Percentiles rank a stretch among this genome's conserved stretches.
Evolutionary conservation across 225 moss, liverwort and hornwort genomes (phyloP).

Genomic region (Climacium dendroides): DNA sequence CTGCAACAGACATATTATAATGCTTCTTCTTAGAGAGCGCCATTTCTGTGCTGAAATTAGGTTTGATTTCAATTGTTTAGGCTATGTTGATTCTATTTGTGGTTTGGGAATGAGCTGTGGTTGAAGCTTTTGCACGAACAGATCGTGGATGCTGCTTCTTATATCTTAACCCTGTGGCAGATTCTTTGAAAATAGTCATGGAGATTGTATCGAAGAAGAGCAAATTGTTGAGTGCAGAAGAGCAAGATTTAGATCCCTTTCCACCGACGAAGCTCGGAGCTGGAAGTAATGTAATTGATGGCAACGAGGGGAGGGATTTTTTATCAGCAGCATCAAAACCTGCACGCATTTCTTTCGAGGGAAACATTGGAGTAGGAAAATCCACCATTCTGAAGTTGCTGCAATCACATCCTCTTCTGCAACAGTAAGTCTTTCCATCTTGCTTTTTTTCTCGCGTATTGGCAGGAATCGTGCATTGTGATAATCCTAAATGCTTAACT

Average conservation of each 20-base stretch:
- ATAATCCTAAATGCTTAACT: neutral
- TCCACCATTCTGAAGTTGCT: constrained; percentile 40
- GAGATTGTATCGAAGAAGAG: neutral
- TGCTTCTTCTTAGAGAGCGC: neutral
- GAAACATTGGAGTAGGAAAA: constrained; percentile 55
- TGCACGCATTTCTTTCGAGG: constrained; percentile 43
- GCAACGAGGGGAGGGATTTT: neutral
- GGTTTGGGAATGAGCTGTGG: neutral
- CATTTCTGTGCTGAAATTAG: neutral
- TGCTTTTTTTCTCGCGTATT: neutral
- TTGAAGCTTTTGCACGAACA: neutral
- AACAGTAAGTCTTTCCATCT: neutral
- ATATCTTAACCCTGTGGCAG: neutral
- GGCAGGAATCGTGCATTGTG: neutral
- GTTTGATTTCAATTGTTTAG: neutral
- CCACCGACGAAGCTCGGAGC: neutral
- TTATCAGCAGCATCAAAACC: neutral
- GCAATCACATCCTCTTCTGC: constrained; percentile 31
- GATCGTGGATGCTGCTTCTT: neutral
- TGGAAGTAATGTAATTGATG: neutral
- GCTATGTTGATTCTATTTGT: neutral
- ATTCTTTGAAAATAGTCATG: neutral
- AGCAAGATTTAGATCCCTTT: neutral
- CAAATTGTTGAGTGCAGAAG: neutral
- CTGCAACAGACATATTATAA: too few relatives aligned